These are phyloP conservation scores for Fagopyrum esculentum DNA, from an alignment of 148 eudicot species.

Conservation along the genomic window DNA sequence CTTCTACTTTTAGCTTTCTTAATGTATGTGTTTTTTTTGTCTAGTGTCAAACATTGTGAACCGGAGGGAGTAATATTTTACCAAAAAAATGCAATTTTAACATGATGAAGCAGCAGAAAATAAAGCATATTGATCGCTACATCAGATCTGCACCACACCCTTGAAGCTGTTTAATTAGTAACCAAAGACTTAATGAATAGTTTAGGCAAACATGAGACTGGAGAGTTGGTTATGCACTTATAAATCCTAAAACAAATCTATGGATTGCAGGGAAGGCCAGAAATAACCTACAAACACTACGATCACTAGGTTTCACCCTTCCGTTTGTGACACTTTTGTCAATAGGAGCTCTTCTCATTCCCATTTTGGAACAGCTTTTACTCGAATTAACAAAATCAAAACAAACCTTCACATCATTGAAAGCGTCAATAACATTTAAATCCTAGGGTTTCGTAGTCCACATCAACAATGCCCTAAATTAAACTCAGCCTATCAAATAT, in stretches of 20 bases:
- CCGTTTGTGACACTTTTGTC: not conserved
- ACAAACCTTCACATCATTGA: not conserved
- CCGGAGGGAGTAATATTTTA: too few species aligned
- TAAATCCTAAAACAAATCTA: constrained; percentile 4
- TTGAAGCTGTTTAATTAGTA: not conserved
- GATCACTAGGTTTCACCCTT: not conserved
- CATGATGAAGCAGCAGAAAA: not conserved
- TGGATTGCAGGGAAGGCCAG: not conserved
- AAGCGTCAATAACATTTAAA: not conserved
- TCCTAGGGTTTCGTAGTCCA: not conserved
- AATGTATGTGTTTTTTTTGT: too few species aligned
- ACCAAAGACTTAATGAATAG: not conserved
- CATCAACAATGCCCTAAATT: constrained; percentile 5
- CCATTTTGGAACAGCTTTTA: not conserved
- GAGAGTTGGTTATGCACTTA: not conserved
- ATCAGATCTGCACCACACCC: not conserved
- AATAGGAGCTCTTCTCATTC: not conserved
- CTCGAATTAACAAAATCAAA: not conserved
- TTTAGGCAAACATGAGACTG: not conserved
- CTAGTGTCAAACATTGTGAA: too few species aligned
- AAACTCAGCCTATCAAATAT: not conserved
- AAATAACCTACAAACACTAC: not conserved
- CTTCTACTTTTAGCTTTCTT: too few species aligned
- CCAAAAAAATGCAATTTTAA: too few species aligned
- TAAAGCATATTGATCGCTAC: not conserved